Base-by-base conservation (phyloP, 2,329 filamentous ascomycete species). In the Diaporthe vexans region DNA sequence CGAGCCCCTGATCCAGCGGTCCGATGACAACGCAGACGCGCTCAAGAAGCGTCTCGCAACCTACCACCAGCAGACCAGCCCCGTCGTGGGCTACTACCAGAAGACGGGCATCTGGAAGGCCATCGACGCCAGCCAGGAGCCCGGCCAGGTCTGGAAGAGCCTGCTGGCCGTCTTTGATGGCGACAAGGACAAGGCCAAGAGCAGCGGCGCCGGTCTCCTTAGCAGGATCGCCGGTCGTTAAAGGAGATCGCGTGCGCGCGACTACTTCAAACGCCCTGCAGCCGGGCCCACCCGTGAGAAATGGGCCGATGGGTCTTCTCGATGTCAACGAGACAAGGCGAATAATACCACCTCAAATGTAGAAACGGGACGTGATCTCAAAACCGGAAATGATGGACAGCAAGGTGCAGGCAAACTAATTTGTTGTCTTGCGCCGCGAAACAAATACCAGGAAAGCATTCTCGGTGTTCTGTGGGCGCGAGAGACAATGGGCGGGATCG, bases 71-170 rank as follows among this genome's bases (percentile, higher is more conserved):
- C 97, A 99, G 91, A 99, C 97, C 46, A 86, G 91, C 58, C 97
- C 97, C 26, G 97, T 99, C 67, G 95, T 98, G 77, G 90, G 92
- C 74, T 99, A 99, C 90, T 99, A 99, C 91, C 94, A 97, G 87
- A 95, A 95, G 86, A 97, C 94, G 67, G 95, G 95, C 79, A 98
- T 99, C 88, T 99, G 97, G 97, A 93, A 93, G 85, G 93, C 94
- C 77, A 91, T 99, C 80, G 97, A 99, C 84, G 97, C 97, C 77
- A 97, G 94, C 88, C 95, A 99, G 88, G 93, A 98, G 86, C 97
- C 97, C 26, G 94, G 94, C 63, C 93, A 95, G 85, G 97, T 99
- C 76, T 99, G 97, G 97, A 95, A 95, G 89, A 94, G 92, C 84
- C 88, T 99, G 84, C 88, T 98, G 77, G 91, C 92, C 81, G 92